Base-by-base conservation (phyloP, 2,329 filamentous ascomycete genomes). In the Herpotrichia juniperi region DNA sequence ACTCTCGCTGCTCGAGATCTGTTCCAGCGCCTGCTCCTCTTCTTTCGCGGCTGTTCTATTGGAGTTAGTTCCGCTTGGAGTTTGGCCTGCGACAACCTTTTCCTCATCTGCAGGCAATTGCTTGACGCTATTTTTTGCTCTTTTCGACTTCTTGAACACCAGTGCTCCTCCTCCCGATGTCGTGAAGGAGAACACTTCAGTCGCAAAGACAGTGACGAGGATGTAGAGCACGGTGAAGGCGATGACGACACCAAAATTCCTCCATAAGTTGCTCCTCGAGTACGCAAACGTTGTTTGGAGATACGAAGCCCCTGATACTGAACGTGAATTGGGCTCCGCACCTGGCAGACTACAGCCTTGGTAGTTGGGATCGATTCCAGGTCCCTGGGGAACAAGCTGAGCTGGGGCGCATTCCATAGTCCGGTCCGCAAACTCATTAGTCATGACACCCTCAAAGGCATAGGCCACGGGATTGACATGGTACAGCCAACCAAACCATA, bases 221-320 rank as follows among this genome's bases (percentile, higher is more conserved):
- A 96, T 83, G 65, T 93, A 96, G 4, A 91, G 80, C 1, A 90
- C 78, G 1, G 85, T 83, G 59, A 91, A 94, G 0, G 87, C 90
- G 59, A 93, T 85, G 1, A 94, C 74, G 3, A 93, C 86, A 26
- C 88, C 90, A 63, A 90, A 91, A 68, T 93, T 92, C 3, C 90
- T 85, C 79, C 86, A 88, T 0, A 88, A 71, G 62, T 88, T 79
- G 22, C 73, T 74, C 16, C 84, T 76, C 0, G 79, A 79, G 61
- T 87, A 87, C 39, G 80, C 75, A 69, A 83, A 88, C 7, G 79
- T 79, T 0, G 78, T 76, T 9, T 74, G 59, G 2, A 88, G 66
- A 60, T 88, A 89, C 19, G 74, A 73, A 1, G 76, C 67, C 28
- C 86, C 86, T 26, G 78, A 62, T 11, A 89, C 80, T 2, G 67